phyloP scores from a whole-genome alignment of 495 filamentous ascomycete species.

The Aspergillus wentii region DNA sequence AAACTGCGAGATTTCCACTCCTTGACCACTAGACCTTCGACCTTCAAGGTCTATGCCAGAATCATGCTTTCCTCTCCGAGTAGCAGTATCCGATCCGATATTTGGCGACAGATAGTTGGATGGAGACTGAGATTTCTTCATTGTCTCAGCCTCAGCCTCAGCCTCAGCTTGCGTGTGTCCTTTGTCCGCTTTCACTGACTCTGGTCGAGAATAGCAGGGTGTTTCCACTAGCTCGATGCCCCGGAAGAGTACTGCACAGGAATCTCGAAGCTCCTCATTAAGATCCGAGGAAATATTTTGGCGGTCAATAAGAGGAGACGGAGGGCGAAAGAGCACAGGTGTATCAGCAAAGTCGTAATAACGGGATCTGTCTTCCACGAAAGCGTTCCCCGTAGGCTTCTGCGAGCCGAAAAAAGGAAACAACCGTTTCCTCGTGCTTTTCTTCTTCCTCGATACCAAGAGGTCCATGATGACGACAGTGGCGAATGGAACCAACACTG shows the following conservation, averaged over 20 bases:
- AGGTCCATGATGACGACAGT: too few relatives aligned
- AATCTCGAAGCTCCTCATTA: slow-evolving; percentile 10
- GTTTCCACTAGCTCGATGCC: slow-evolving; percentile 1
- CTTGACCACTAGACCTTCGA: slow-evolving; percentile 16
- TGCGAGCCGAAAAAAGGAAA: too few relatives aligned
- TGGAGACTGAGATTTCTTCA: too few relatives aligned
- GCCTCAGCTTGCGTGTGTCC: background rate
- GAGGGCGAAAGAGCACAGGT: slow-evolving; percentile 1
- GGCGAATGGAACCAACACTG: too few relatives aligned
- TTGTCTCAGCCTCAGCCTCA: too few relatives aligned
- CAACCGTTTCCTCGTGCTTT: too few relatives aligned
- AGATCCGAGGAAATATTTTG: slow-evolving; percentile 13
- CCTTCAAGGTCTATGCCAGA: slow-evolving; percentile 15
- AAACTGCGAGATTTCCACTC: slow-evolving; percentile 8
- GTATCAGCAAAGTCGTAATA: slow-evolving; percentile 16
- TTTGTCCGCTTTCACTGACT: background rate
- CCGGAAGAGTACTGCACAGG: slow-evolving; percentile 15
- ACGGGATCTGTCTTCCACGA: slow-evolving; percentile 9
- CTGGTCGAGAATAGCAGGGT: background rate
- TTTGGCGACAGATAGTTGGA: slow-evolving; percentile 7
- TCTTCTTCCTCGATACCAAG: too few relatives aligned
- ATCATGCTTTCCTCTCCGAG: slow-evolving; percentile 11
- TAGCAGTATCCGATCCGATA: slow-evolving; percentile 3
- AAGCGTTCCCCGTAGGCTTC: slow-evolving; percentile 12
- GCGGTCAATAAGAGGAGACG: slow-evolving; percentile 10